A percentile compares a stretch with the other conserved stretches of the same genome.
These are phyloP conservation scores for Talaromyces sp. DNA, from an alignment of 2,329 filamentous ascomycete species.

Conservation along the genomic window DNA sequence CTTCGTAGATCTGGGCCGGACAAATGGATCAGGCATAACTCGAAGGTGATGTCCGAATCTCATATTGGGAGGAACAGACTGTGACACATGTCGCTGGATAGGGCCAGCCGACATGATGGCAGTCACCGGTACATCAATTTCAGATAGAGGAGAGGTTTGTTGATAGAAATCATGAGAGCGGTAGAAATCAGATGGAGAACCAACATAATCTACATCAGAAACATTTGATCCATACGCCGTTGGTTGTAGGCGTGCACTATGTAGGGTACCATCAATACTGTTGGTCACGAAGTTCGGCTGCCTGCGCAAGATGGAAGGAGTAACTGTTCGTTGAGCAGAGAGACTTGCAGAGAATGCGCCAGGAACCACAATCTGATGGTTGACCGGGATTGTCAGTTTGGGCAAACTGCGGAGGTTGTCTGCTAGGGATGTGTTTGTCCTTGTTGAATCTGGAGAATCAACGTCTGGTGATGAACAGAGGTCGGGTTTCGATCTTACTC, in stretches of 20 bases:
- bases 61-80: slow-evolving; percentile 94
- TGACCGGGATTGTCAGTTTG: no score
- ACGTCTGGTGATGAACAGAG: slow-evolving; percentile 42
- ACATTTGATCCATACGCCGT: no score
- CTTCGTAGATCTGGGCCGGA: no score
- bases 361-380: slow-evolving; percentile 25
- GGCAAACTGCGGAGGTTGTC: no score
- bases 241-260: slow-evolving; percentile 16
- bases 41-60: slow-evolving; percentile 58
- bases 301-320: no score
- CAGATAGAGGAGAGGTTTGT: no score
- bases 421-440: no score
- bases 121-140: slow-evolving; percentile 75
- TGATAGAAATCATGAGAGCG: no score
- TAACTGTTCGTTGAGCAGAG: no score
- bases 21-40: no score
- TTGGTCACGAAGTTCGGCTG: slow-evolving; percentile 6
- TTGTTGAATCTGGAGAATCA: neutral
- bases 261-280: slow-evolving; percentile 11
- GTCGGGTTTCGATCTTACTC: slow-evolving; percentile 66
- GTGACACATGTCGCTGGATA: slow-evolving; percentile 71
- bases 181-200: no score
- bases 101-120: slow-evolving; percentile 66
- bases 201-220: no score
- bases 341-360: slow-evolving; percentile 6